Evolutionary conservation across 2,329 filamentous ascomycete genomes (phyloP), one percentile per base, ranked within the genome.

Genomic region (Penicillium digitatum): DNA sequence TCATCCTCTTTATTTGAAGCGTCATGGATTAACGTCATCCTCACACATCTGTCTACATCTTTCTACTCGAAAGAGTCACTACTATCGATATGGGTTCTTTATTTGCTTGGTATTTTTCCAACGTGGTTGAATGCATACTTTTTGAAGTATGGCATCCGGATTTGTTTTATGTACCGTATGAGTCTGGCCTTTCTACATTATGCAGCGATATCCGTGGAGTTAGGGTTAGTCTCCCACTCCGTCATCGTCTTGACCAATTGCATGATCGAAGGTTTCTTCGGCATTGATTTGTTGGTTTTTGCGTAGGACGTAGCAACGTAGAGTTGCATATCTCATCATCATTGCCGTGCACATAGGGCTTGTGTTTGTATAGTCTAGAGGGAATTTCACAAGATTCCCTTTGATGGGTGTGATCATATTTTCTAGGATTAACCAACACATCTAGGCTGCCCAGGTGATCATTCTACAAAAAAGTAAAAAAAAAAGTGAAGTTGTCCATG

Each of bases 151-250:
- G 62, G 62, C 61, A 63, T 65, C 44, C 45, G 56, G 65, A 58
- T 58, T 56, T 60, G 39, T 45, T 62, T 62, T 59, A 52, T 66
- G 62, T 66, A 66, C 55, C 57, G 62, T 62, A 62, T 63, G 62
- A 64, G 59, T 60, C 16, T 66, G 53, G 58, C 48, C 59, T 62
- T 64, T 65, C 57, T 65, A 57, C 62, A 65, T 64, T 64, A 68
- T 69, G 66, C 65, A 68, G 68, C 66, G 68, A 70, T 70, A 69
- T 67, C 66, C 67, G 60, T 63, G 68, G 67, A 67, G 66, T 49
- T 50, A 54, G 61, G 61, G 62, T 58, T 52, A 62, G 60, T 62
- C 54, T 58, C 58, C 62, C 55, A 53, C 62, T 68, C 64, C 60
- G 54, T 65, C 57, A 49, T 64, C 51, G 53, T 62, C 58, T 66